phyloP scores from a whole-genome alignment of 805 yeast genomes.

The Hemisphaericaspora nanyangensis region DNA sequence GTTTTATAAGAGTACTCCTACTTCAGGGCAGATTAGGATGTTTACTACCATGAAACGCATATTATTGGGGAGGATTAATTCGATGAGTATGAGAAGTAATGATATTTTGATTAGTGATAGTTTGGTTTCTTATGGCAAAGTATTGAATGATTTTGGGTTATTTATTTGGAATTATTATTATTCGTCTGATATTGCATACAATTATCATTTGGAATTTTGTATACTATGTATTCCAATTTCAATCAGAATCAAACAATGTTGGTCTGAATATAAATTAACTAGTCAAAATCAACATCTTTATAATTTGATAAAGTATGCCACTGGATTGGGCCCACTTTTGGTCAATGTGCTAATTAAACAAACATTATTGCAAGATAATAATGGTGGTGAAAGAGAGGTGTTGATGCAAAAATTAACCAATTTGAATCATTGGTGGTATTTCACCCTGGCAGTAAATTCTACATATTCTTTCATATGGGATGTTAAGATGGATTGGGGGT shows the following conservation, averaged over 20 bases:
- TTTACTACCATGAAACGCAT: conserved; percentile 51
- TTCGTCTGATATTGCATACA: conserved; percentile 29
- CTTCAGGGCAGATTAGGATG: conserved; percentile 38
- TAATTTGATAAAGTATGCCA: conserved; percentile 72
- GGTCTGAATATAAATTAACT: conserved; percentile 56
- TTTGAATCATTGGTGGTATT: conserved; percentile 41
- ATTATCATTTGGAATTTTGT: conserved; percentile 25
- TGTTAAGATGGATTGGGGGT: conserved; percentile 81
- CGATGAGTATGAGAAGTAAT: conserved; percentile 55
- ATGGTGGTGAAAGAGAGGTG: conserved; percentile 6
- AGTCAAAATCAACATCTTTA: conserved; percentile 53
- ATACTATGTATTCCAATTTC: conserved; percentile 54
- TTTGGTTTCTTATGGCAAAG: conserved; percentile 74
- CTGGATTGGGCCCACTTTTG: conserved; percentile 45
- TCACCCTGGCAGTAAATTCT: conserved; percentile 56
- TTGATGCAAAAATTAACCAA: conserved; percentile 14
- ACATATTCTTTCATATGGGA: conserved; percentile 88
- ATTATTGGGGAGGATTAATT: conserved; percentile 55
- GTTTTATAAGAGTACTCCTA: conserved; percentile 6
- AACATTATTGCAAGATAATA: conserved; percentile 8
- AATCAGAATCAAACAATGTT: conserved; percentile 82
- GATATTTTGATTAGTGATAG: conserved; percentile 85
- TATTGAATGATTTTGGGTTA: conserved; percentile 66
- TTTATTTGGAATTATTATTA: conserved; percentile 44
- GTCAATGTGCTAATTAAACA: conserved; percentile 24